A percentile compares a stretch with the other conserved stretches of the same genome.
Conservation (phyloP, 2,329 filamentous ascomycete genomes). For the Dothistroma septosporum region DNA sequence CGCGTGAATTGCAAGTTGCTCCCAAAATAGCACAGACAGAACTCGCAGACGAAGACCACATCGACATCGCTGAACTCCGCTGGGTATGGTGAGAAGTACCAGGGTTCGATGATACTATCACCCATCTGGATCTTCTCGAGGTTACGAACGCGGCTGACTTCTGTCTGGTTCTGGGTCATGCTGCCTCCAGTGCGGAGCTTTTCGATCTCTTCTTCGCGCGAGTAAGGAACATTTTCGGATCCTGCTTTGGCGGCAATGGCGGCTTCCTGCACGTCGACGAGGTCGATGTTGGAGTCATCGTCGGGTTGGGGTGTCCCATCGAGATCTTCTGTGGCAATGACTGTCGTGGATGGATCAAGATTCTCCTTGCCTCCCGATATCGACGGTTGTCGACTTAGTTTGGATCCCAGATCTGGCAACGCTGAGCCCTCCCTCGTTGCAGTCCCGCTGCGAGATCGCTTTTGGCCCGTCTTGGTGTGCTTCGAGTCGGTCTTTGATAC, state of each 20-base stretch:
- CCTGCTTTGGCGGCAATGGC: conserved; percentile 52
- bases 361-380: conserved; percentile 60
- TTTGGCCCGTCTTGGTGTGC: conserved; percentile 45
- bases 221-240: conserved; percentile 53
- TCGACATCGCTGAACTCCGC: conserved; percentile 84
- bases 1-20: conserved; percentile 76
- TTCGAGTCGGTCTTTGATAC: conserved; percentile 32
- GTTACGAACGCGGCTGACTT: conserved; percentile 93
- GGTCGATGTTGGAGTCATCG: conserved; percentile 51
- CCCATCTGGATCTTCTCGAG: conserved; percentile 94
- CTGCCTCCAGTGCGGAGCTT: conserved; percentile 90
- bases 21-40: conserved; percentile 88
- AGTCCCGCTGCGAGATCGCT: conserved; percentile 42
- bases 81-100: conserved; percentile 98
- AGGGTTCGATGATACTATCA: conserved; percentile 84
- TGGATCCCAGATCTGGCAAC: conserved; percentile 51
- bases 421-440: conserved; percentile 41
- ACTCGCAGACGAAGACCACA: conserved; percentile 93
- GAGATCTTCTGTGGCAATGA: conserved; percentile 44
- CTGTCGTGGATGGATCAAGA: conserved; percentile 44
- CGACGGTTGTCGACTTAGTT: conserved; percentile 48
- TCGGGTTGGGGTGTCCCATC: conserved; percentile 49
- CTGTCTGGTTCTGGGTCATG: conserved; percentile 98
- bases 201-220: conserved; percentile 88
- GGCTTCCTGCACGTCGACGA: conserved; percentile 51